Evolutionary conservation across 305 asterid genomes (phyloP), one percentile per base, ranked within the genome.

Genomic region (Nicotiana rustica): DNA sequence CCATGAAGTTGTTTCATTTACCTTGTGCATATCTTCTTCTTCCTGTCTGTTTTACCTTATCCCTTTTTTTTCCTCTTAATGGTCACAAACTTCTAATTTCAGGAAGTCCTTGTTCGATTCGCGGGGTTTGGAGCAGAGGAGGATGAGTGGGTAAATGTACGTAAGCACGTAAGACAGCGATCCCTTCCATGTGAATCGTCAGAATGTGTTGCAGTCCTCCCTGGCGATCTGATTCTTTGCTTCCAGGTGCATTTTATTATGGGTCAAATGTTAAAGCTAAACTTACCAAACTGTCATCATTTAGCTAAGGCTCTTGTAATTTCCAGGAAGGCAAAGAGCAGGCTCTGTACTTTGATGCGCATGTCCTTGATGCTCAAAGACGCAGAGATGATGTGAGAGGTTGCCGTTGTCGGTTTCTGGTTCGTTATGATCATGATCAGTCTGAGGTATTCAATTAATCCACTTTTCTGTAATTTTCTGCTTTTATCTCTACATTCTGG

Each of bases 131-230:
- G 97, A 69, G 88, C 89, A 61, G 99, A 95, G 85, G 99, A 95
- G 91, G 99, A 95, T 87, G 99, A 95, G 85, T 95, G 99, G 99
- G 97, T 95, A 83, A 92, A 91, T 85, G 88, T 95, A 61, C 90
- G 86, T 83, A 90, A 84, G 92, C 91, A 92, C 82, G 94, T 94
- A 77, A 90, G 99, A 82, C 99, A 92, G 82, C 90, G 98, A 65
- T 95, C 99, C 38, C 97, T 95, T 81, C 99, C 99, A 6, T 95
- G 99, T 83, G 98, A 95, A 89, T 89, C 99, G 78, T 91, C 95
- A 12, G 99, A 95, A 86, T 95, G 99, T 87, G 92, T 91, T 35
- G 97, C 97, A 31, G 97, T 95, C 87, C 92, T 93, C 56, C 94
- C 95, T 6, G 90, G 89, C 71, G 97, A 95, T 89, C 81, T 95